Percentiles rank a stretch among this genome's conserved stretches.
phyloP scores from a whole-genome alignment of 2,329 filamentous ascomycete species.

The Aspergillus costaricaensis region DNA sequence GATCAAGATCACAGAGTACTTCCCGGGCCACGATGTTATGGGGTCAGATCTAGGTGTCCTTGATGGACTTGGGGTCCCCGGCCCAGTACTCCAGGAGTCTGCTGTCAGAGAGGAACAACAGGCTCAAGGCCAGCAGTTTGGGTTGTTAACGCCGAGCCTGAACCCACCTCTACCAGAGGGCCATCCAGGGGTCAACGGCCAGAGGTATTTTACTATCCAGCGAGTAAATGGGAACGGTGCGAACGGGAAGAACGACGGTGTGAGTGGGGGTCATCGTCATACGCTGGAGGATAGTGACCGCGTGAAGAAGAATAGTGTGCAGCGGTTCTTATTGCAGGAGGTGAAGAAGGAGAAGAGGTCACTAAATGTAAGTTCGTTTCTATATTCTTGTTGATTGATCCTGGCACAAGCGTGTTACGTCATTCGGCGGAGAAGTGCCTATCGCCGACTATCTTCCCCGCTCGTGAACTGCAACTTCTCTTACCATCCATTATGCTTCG shows the following conservation, averaged over 20 bases:
- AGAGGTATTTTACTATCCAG: slow-evolving; percentile 72
- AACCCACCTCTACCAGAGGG: slow-evolving; percentile 42
- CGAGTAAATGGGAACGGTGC: slow-evolving; percentile 75
- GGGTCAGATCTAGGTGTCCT: slow-evolving; percentile 23
- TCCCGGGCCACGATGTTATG: slow-evolving; percentile 51
- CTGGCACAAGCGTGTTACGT: slow-evolving; percentile 14
- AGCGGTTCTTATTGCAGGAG: slow-evolving; percentile 64
- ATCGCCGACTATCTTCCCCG: not conserved
- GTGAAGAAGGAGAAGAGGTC: slow-evolving; percentile 67
- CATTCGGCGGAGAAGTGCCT: slow-evolving; percentile 9
- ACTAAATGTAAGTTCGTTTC: slow-evolving; percentile 47
- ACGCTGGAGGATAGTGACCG: slow-evolving; percentile 71
- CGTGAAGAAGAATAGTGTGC: slow-evolving; percentile 78
- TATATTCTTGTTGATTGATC: not conserved
- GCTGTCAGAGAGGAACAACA: not conserved
- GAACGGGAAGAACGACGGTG: slow-evolving; percentile 70
- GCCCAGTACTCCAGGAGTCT: not conserved
- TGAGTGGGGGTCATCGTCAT: slow-evolving; percentile 73
- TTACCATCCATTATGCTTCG: not conserved
- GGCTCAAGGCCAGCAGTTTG: slow-evolving; percentile 38
- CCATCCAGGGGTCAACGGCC: slow-evolving; percentile 53
- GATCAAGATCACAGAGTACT: slow-evolving; percentile 82
- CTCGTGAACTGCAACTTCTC: not conserved
- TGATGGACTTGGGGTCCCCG: slow-evolving; percentile 28
- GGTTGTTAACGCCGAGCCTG: slow-evolving; percentile 45